Conservation (phyloP, 2,329 filamentous ascomycete species). For the Fusarium multiceps region DNA sequence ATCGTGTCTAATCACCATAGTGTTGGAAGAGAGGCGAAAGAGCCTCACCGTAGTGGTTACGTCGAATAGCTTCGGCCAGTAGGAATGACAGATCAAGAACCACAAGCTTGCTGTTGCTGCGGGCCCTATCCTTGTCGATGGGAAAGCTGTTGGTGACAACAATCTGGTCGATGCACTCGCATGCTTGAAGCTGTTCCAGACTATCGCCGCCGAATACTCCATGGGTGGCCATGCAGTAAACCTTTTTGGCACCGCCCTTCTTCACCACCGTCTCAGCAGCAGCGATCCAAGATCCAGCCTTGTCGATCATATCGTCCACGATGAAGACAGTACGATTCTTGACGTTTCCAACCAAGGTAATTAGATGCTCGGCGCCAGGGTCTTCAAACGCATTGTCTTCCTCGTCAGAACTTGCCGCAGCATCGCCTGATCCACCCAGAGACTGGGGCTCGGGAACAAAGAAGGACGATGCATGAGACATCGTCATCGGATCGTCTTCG, state of each 20-base stretch:
- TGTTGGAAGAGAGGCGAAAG: slow-evolving; percentile 78
- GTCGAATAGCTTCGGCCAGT: slow-evolving; percentile 89
- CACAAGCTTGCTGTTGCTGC: slow-evolving; percentile 82
- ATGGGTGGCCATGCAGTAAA: slow-evolving; percentile 98
- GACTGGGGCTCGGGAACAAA: slow-evolving; percentile 76
- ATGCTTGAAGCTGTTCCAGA: slow-evolving; percentile 88
- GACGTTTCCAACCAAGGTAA: slow-evolving; percentile 97
- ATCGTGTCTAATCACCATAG: slow-evolving; percentile 61
- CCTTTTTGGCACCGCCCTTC: slow-evolving; percentile 87
- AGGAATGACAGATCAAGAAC: slow-evolving; percentile 90
- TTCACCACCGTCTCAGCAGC: slow-evolving; percentile 97
- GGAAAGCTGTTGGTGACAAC: slow-evolving; percentile 98
- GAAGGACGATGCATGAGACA: slow-evolving; percentile 82
- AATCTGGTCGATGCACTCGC: slow-evolving; percentile 92
- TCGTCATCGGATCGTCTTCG: slow-evolving; percentile 84
- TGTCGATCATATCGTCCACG: slow-evolving; percentile 99
- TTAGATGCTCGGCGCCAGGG: slow-evolving; percentile 88
- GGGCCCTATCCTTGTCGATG: slow-evolving; percentile 78
- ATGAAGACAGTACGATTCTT: slow-evolving; percentile 89
- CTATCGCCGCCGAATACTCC: slow-evolving; percentile 92
- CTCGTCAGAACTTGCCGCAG: slow-evolving; percentile 84
- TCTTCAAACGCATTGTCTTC: slow-evolving; percentile 91
- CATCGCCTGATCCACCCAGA: slow-evolving; percentile 86
- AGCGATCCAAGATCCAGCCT: slow-evolving; percentile 95
- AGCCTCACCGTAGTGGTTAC: slow-evolving; percentile 96